phyloP scores from a whole-genome alignment of 257 asterid species.

The Fraxinus pennsylvanica region DNA sequence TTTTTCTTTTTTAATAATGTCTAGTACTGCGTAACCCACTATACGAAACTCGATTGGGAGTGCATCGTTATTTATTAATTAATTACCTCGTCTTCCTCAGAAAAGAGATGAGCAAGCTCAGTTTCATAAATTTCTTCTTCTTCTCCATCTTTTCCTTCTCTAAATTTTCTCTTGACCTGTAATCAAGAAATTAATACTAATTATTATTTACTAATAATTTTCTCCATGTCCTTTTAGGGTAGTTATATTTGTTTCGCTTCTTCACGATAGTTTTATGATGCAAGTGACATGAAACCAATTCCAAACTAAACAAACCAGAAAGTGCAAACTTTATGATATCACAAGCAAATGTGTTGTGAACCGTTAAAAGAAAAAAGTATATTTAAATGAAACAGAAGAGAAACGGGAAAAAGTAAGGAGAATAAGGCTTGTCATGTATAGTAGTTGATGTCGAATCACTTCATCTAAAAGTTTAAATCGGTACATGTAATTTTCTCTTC shows the following conservation, averaged over 20 bases:
- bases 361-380: too few relatives aligned
- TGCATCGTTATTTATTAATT: background rate
- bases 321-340: constrained; percentile 33
- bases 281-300: constrained; percentile 30
- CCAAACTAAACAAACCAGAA: constrained; percentile 17
- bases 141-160: constrained; percentile 43
- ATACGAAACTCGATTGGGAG: background rate
- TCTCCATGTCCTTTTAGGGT: constrained; percentile 34
- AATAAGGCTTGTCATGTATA: too few relatives aligned
- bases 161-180: constrained; percentile 54
- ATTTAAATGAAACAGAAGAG: too few relatives aligned
- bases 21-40: too few relatives aligned
- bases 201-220: background rate
- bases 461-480: too few relatives aligned
- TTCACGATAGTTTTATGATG: constrained; percentile 54
- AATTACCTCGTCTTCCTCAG: constrained; percentile 86
- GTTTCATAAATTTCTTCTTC: constrained; percentile 60
- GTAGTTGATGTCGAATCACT: too few relatives aligned
- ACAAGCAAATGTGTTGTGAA: background rate
- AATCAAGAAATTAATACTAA: background rate
- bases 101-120: constrained; percentile 71
- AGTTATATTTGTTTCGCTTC: constrained; percentile 43
- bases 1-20: too few relatives aligned
- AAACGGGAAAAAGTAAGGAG: too few relatives aligned
- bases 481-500: too few relatives aligned